Percentiles rank a stretch among this genome's conserved stretches.
Conservation (phyloP, 78 protist genomes). For the Emiliania huxleyi region DNA sequence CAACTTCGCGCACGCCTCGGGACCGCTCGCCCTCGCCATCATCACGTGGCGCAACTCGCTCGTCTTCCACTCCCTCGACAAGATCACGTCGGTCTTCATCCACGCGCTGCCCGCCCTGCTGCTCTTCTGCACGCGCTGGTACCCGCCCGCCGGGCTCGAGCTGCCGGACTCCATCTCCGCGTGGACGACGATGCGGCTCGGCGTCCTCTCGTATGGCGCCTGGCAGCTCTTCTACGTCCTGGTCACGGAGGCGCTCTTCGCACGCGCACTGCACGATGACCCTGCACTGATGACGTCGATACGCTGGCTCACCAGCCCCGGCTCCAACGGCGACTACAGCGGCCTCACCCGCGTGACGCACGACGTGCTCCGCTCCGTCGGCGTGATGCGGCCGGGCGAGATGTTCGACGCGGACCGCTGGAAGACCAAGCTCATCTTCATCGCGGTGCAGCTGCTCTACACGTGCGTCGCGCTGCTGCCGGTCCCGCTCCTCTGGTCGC, state of each 20-base stretch:
- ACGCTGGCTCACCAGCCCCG: background rate
- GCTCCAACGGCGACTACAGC: background rate
- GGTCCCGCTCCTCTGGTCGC: background rate
- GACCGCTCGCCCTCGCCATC: constrained; percentile 29
- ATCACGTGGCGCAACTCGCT: constrained; percentile 38
- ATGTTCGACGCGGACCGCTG: background rate
- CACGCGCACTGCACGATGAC: background rate
- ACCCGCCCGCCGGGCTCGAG: background rate
- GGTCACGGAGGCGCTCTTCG: background rate
- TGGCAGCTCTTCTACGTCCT: constrained; percentile 20
- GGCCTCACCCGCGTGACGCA: background rate
- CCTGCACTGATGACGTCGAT: background rate
- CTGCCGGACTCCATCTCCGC: background rate
- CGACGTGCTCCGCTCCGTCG: background rate
- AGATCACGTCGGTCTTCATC: constrained; percentile 29
- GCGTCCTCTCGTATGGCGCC: background rate
- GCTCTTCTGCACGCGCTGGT: background rate
- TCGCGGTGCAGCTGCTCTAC: constrained; percentile 22
- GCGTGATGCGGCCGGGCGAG: background rate
- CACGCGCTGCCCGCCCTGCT: background rate
- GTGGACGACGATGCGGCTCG: background rate
- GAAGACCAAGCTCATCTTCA: constrained; percentile 12
- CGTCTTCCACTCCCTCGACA: constrained; percentile 44
- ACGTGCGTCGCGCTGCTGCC: background rate
- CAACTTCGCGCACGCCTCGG: background rate